A percentile compares a stretch with the other conserved stretches of the same genome.
Evolutionary conservation across 805 yeast genomes (phyloP).

Genomic region (Lipomyces sp.): DNA sequence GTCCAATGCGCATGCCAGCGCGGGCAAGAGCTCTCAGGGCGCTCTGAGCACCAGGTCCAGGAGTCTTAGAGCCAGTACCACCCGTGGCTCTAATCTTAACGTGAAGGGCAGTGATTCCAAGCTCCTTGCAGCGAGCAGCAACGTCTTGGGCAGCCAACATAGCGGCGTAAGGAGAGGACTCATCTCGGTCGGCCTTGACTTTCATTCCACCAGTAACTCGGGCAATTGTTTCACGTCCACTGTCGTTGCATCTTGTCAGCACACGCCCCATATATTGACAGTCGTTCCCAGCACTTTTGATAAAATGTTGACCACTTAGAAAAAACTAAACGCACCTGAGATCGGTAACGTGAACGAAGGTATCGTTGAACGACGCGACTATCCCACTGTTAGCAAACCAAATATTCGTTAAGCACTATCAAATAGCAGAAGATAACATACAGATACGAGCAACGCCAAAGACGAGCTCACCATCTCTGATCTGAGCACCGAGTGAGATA

Average conservation of each 20-base stretch:
- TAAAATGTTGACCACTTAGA: background rate
- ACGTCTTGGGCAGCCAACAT: constrained; percentile 99
- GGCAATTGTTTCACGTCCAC: constrained; percentile 99
- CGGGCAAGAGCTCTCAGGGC: constrained; percentile 98
- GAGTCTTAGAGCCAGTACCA: constrained; percentile 99
- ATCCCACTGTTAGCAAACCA: constrained; percentile 1
- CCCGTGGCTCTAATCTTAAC: constrained; percentile 99
- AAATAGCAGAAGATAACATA: constrained; percentile 18
- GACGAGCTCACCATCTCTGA: constrained; percentile 97
- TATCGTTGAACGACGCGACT: constrained; percentile 98
- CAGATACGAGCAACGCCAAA: constrained; percentile 99
- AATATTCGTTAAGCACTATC: background rate
- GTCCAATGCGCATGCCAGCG: constrained; percentile 99
- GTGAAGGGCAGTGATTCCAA: constrained; percentile 99
- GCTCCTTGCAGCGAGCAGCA: constrained; percentile 98
- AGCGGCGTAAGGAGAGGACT: constrained; percentile 99
- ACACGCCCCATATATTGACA: background rate
- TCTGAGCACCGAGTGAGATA: constrained; percentile 75
- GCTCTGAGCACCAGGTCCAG: constrained; percentile 92
- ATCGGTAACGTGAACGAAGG: constrained; percentile 99
- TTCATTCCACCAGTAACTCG: constrained; percentile 99
- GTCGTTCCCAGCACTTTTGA: background rate
- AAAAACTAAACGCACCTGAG: constrained; percentile 46
- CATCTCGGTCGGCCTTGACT: constrained; percentile 99
- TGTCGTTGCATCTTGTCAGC: constrained; percentile 40